Evolutionary conservation across 148 eudicot genomes (phyloP).

Genomic region (Camellia granthamiana): DNA sequence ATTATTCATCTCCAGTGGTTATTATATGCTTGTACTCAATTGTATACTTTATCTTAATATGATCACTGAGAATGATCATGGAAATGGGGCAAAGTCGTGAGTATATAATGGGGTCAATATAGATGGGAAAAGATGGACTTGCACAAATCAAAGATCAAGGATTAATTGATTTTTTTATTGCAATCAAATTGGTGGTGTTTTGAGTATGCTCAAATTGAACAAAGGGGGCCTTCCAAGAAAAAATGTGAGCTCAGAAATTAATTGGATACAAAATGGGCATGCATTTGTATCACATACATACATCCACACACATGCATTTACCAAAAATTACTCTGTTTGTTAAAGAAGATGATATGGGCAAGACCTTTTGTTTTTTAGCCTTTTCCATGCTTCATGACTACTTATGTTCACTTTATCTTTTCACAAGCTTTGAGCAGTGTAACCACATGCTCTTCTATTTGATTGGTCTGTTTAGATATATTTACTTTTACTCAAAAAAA

Average conservation of each 20-base stretch:
- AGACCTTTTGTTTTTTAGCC: neutral
- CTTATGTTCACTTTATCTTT: neutral
- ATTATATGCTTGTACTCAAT: neutral
- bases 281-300: no score
- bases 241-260: no score
- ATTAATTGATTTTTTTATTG: neutral
- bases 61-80: neutral
- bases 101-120: neutral
- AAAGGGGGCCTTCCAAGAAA: no score
- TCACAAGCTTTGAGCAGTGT: constrained; percentile 3
- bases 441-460: neutral
- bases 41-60: neutral
- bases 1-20: neutral
- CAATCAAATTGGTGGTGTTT: no score
- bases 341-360: neutral
- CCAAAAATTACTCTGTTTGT: neutral
- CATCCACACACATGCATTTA: no score
- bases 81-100: neutral
- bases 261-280: no score
- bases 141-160: neutral
- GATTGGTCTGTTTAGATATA: neutral
- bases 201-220: no score
- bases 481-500: neutral
- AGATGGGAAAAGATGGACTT: neutral
- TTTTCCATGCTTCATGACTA: neutral